Evolutionary conservation across 2,329 filamentous ascomycete species (phyloP).

Genomic region (Diplodia corticola): DNA sequence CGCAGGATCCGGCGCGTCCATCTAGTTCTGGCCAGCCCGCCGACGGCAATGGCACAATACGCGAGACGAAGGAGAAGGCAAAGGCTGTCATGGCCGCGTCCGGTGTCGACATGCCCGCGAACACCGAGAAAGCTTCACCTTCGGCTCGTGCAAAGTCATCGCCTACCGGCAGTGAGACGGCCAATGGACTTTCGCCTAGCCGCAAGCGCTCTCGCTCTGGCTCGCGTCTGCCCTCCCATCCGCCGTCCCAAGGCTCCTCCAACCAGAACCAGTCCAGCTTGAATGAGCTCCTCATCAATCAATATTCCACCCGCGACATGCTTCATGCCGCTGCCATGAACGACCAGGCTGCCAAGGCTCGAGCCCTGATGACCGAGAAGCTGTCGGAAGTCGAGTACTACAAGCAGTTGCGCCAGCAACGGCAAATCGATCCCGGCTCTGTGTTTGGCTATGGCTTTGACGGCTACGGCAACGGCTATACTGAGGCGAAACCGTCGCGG

Average conservation of each 20-base stretch:
- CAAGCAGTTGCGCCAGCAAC: constrained; percentile 63
- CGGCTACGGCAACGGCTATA: constrained; percentile 85
- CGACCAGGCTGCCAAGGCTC: constrained; percentile 46
- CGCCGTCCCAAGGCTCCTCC: constrained; percentile 42
- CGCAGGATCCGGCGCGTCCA: constrained; percentile 31
- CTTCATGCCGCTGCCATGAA: constrained; percentile 57
- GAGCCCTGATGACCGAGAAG: constrained; percentile 59
- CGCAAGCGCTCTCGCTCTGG: constrained; percentile 63
- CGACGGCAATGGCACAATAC: constrained; percentile 49
- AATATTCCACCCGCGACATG: constrained; percentile 66
- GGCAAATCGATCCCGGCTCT: constrained; percentile 57
- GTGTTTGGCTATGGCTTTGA: constrained; percentile 74
- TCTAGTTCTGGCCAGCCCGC: constrained; percentile 33
- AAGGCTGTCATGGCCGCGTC: constrained; percentile 60
- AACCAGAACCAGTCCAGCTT: constrained; percentile 38
- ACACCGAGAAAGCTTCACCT: constrained; percentile 33
- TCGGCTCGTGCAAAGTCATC: constrained; percentile 30
- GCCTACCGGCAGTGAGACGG: constrained; percentile 37
- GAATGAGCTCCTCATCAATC: constrained; percentile 56
- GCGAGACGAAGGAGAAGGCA: constrained; percentile 61
- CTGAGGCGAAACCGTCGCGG: constrained; percentile 66
- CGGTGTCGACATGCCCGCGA: constrained; percentile 40
- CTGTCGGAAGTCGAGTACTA: constrained; percentile 71
- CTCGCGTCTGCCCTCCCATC: constrained; percentile 51
- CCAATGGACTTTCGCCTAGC: constrained; percentile 53